Base-by-base conservation (phyloP, 768 basidiomycete genomes). In the Lactarius akahatsu region DNA sequence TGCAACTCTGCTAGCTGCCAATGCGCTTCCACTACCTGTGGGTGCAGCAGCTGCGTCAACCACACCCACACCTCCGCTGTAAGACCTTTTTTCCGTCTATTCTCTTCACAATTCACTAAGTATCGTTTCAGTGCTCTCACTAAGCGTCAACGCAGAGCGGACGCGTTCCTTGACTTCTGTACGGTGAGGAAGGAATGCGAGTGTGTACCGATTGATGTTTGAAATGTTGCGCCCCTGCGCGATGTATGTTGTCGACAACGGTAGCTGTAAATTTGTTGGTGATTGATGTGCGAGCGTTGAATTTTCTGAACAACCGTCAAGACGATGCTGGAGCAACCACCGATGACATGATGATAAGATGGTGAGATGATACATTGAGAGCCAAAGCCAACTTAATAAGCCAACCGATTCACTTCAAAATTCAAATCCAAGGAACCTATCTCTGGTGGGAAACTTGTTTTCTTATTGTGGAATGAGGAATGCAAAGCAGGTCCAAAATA, bases 31-130 rank as follows among this genome's bases (percentile, higher is more conserved):
- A 62, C 59, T 11, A 2, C 55, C 13, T 69, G 69, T 40, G 16
- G 26, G 34, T 69, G 69, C 69, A 9, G n/a, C 32, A 36, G 1
- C 62, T 69, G 69, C 26, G 26, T 41, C 20, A 68, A 68, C 45
- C 62, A 68, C 66, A 26, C 43, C 18, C 67, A 55, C 41, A 8
- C 13, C 6, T 3, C 23, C 30, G 28, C 2, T 32, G 65, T 66
- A 28, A 62, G 61, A 36, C 9, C 11, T 18, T 40, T 20, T 7
- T 9, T 10, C 23, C 28, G 4, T 26, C 13, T 16, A 28, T 50
- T 34, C n/a, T 32, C 38, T 23, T 18, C 38, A 3, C 13, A 6
- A 23, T 40, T 43, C 38, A 38, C 57, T 16, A 18, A 59, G 11
- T 26, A 43, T 6, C 3, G 6, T 34, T 43, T n/a, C 23, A 62